Conservation (phyloP, 2,329 filamentous ascomycete species). For the Pseudocercospora crystallina region DNA sequence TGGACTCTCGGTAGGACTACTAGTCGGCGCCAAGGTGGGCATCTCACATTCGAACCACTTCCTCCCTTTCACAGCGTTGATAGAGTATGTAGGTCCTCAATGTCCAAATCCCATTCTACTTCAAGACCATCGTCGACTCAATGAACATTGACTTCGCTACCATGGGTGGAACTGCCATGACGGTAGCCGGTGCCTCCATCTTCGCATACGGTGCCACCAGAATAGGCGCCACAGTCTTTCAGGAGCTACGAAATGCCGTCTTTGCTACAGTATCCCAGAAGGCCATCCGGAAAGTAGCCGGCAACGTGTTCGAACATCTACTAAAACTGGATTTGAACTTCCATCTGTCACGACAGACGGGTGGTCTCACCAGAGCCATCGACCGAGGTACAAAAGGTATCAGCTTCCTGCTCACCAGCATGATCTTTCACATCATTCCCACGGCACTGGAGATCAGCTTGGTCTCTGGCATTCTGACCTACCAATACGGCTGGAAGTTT, state of each 20-base stretch:
- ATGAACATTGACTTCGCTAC: conserved; percentile 95
- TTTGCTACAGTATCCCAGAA: conserved; percentile 98
- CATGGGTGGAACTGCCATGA: conserved; percentile 82
- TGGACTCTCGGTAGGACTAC: conserved; percentile 74
- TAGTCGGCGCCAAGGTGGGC: conserved; percentile 79
- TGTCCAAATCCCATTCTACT: conserved; percentile 98
- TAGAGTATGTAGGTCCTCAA: conserved; percentile 66
- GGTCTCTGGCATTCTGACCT: conserved; percentile 94
- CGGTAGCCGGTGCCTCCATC: conserved; percentile 88
- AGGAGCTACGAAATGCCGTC: conserved; percentile 91
- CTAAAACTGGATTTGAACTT: conserved; percentile 88
- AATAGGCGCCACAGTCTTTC: conserved; percentile 84
- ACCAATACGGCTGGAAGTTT: conserved; percentile 90
- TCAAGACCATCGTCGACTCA: conserved; percentile 94
- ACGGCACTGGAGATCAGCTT: conserved; percentile 91
- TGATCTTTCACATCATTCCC: conserved; percentile 96
- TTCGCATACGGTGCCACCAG: conserved; percentile 82
- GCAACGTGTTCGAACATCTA: conserved; percentile 89
- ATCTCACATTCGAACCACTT: conserved; percentile 7
- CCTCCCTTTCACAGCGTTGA: conserved; percentile 26
- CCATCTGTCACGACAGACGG: conserved; percentile 90
- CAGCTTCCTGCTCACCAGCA: conserved; percentile 92
- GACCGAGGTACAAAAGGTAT: conserved; percentile 98
- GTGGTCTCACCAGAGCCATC: conserved; percentile 88
- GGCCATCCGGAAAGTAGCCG: conserved; percentile 85